Base-by-base conservation (phyloP, 257 asterid genomes). In the Solanum phureja region DNA sequence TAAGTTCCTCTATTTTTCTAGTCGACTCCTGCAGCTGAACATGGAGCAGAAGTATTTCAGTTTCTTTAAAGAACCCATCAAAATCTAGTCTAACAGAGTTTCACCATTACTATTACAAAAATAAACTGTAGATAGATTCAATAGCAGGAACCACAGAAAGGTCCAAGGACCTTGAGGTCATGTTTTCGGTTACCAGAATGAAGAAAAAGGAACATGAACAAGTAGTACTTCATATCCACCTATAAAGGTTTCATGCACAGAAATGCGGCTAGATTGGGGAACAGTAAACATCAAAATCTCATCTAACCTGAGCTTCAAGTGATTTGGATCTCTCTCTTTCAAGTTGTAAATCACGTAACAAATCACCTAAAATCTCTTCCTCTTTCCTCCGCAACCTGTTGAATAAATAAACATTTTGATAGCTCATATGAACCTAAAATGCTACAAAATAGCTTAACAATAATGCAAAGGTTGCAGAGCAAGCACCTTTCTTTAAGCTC, bases 221-320 rank as follows among this genome's bases (percentile, higher is more conserved):
- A 49, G 52, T 35, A 44, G 12, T 14, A 33, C 13, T 71, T 72
- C 14, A 8, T 49, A 46, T 49, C 68, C 69, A 44, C 64, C 62
- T 27, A 46, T 16, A 27, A 16, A 44, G 44, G 31, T 82, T 82
- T 49, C 86, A 81, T 46, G 73, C 52, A 71, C 84, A 71, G 58
- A 4, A 52, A 73, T 9, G 69, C 19, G 6, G 86, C 86, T 29
- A 82, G 8, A 46, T 16, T 35, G 38, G 60, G 12, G 72, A 52
- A 76, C 77, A 12, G 23, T 68, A 81, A 29, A 52, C 23, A 42
- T 52, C 68, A 86, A 29, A 38, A 33, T 18, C 10, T 34, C 40
- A 46, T 14, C 88, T 83, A 83, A 97, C 99, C 99, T 97, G 92
- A 89, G 91, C 91, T 91, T 94, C 98, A 24, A 96, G 93, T 87